Conservation (phyloP, 371 early-diverging fungal species). For the Aphelidium insulamus region DNA sequence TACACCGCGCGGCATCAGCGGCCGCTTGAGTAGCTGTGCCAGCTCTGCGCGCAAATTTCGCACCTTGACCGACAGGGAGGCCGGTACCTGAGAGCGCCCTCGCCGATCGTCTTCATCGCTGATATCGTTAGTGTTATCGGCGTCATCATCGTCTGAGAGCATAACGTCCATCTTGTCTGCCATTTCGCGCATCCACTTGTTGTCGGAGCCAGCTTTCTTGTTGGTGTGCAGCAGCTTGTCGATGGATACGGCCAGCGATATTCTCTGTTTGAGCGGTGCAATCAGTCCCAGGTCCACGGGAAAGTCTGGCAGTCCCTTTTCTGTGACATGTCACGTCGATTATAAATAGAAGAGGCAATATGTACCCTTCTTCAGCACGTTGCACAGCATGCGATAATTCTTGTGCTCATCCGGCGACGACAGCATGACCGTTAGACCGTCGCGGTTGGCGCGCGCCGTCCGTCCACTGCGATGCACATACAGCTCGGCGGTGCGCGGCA, state of each 20-base stretch:
- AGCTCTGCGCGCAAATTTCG: slow-evolving; percentile 29
- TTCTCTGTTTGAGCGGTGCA: slow-evolving; percentile 33
- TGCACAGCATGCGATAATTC: slow-evolving; percentile 50
- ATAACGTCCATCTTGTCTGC: slow-evolving; percentile 68
- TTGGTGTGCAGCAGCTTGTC: slow-evolving; percentile 51
- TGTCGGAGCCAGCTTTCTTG: slow-evolving; percentile 34
- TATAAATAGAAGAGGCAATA: no score
- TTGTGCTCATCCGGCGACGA: slow-evolving; percentile 61
- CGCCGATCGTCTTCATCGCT: slow-evolving; percentile 6
- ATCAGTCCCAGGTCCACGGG: slow-evolving; percentile 26
- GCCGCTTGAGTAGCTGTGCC: slow-evolving; percentile 24
- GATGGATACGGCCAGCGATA: slow-evolving; percentile 50
- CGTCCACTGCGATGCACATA: slow-evolving; percentile 76
- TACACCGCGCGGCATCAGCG: slow-evolving; percentile 46
- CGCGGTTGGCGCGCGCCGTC: slow-evolving; percentile 61
- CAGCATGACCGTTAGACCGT: slow-evolving; percentile 60
- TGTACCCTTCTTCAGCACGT: slow-evolving; percentile 39
- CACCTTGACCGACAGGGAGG: no score
- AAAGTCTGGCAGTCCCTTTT: slow-evolving; percentile 34
- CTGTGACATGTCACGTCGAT: no score
- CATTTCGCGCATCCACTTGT: slow-evolving; percentile 61
- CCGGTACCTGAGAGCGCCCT: slow-evolving; percentile 10
- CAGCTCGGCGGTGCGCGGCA: slow-evolving; percentile 58
- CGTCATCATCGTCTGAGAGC: slow-evolving; percentile 39
- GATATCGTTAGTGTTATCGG: slow-evolving; percentile 4